Evolutionary conservation across 2,329 filamentous ascomycete species (phyloP).

Genomic region (Colletotrichum falcatum): DNA sequence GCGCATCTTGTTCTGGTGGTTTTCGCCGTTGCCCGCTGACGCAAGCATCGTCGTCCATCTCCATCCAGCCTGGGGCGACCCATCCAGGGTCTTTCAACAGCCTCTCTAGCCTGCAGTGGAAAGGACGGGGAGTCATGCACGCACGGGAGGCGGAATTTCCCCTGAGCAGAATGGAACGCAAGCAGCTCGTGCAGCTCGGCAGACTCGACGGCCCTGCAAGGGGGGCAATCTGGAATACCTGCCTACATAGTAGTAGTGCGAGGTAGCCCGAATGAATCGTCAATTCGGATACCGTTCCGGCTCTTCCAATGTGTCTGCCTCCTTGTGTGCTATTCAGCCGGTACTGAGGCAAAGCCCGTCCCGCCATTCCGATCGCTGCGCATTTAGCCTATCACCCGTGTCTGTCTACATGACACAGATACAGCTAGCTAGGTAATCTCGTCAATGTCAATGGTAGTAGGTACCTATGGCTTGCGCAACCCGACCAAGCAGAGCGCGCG

Average conservation of each 20-base stretch:
- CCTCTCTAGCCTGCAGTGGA: neutral
- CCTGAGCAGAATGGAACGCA: constrained; percentile 31
- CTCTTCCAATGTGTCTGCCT: neutral
- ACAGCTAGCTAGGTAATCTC: constrained; percentile 9
- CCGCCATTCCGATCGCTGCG: constrained; percentile 45
- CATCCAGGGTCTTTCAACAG: constrained; percentile 7
- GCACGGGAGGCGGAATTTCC: constrained; percentile 7
- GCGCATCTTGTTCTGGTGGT: constrained; percentile 9
- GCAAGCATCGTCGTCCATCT: neutral
- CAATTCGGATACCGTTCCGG: constrained; percentile 23
- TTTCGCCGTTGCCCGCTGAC: neutral
- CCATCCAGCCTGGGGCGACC: neutral
- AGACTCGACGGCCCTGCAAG: constrained; percentile 27
- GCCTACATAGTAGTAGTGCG: too few relatives aligned
- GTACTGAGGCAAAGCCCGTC: constrained; percentile 33
- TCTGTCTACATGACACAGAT: neutral
- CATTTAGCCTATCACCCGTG: constrained; percentile 39
- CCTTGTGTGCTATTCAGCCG: constrained; percentile 12
- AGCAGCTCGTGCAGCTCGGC: constrained; percentile 19
- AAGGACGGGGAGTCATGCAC: constrained; percentile 24
- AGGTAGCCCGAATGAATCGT: neutral
- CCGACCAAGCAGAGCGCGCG: neutral
- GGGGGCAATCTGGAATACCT: constrained; percentile 12
- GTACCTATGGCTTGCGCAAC: constrained; percentile 4
- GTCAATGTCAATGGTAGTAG: too few relatives aligned